Base-by-base conservation (phyloP, 176 grass and related monocot species). In the Avena eriantha region DNA sequence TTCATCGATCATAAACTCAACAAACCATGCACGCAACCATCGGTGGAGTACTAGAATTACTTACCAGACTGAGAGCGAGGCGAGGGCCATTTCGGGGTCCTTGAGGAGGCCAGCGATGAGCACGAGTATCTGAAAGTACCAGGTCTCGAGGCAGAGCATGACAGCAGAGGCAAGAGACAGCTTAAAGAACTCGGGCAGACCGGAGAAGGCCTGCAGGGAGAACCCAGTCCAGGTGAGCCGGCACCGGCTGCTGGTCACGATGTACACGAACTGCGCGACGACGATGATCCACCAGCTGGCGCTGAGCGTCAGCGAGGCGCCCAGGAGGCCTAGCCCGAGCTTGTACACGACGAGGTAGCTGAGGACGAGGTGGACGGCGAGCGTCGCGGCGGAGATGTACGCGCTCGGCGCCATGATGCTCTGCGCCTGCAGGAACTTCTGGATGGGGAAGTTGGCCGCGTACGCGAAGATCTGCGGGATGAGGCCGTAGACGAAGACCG, bases 401-500 rank as follows among this genome's bases (percentile, higher is more conserved):
- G 96, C 96, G 39, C 93, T 98, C 21, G 96, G 96, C 9, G 88
- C 86, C 78, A 98, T 89, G 73, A 98, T 98, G 85, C 93, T 94
- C 80, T 95, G 93, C 33, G 96, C 74, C 88, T 98, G 93, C 72
- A 98, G 41, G 87, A 98, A 98, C 86, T 95, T 98, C 46, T 95
- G 93, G 61, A 93, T 93, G 21, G 96, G 93, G 81, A 95, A 98
- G 84, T 93, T 95, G n/a, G 83, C 90, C 2, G 91, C 92, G 79
- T 98, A 98, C 21, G 91, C 93, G 48, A 98, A 98, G 77, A 95
- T 98, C 84, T 98, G 93, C 19, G 95, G 95, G 83, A 98, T 95
- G 15, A 98, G 92, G 75, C 95, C 93, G 47, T 87, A 93, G 13
- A 95, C 91, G 77, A 95, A 98, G 10, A 92, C 45, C n/a, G 93